Percentiles rank a stretch among this genome's conserved stretches.
Evolutionary conservation across 2,329 filamentous ascomycete genomes (phyloP).

Genomic region (Apiospora hydei): DNA sequence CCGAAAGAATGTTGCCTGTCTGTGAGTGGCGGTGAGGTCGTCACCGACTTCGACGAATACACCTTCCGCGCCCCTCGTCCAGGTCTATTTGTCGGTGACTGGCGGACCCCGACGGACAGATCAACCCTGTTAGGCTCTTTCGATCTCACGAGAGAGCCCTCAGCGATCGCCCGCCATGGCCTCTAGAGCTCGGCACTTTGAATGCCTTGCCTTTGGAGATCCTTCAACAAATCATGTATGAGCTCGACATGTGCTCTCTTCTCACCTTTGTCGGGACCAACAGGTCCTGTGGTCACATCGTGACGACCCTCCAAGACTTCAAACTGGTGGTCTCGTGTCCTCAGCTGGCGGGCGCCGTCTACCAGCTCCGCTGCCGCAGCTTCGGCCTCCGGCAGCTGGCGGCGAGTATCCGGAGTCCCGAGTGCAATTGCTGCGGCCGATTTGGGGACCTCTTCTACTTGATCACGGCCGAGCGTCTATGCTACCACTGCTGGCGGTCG

Average conservation of each 20-base stretch:
- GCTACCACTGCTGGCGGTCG: neutral
- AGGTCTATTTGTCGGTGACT: neutral
- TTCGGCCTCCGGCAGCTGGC: neutral
- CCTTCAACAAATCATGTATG: neutral
- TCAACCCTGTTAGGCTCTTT: neutral
- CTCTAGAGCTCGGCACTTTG: neutral
- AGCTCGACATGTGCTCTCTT: neutral
- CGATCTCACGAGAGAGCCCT: neutral
- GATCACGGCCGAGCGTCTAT: neutral
- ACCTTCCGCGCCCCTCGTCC: neutral
- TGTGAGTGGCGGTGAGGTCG: neutral
- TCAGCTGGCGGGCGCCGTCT: neutral
- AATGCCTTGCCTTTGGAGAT: neutral
- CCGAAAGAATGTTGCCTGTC: neutral
- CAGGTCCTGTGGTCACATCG: neutral
- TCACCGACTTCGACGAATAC: slow-evolving; percentile 1
- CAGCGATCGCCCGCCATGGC: neutral
- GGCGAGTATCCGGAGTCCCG: neutral
- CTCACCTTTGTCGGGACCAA: neutral
- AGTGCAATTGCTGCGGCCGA: neutral
- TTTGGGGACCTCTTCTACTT: slow-evolving; percentile 8
- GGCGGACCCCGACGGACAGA: neutral
- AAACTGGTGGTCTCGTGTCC: neutral
- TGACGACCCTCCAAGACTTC: slow-evolving; percentile 1
- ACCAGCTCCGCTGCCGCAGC: slow-evolving; percentile 8